Evolutionary conservation across 495 filamentous ascomycete species (phyloP).

Genomic region (Xylaria castorea): DNA sequence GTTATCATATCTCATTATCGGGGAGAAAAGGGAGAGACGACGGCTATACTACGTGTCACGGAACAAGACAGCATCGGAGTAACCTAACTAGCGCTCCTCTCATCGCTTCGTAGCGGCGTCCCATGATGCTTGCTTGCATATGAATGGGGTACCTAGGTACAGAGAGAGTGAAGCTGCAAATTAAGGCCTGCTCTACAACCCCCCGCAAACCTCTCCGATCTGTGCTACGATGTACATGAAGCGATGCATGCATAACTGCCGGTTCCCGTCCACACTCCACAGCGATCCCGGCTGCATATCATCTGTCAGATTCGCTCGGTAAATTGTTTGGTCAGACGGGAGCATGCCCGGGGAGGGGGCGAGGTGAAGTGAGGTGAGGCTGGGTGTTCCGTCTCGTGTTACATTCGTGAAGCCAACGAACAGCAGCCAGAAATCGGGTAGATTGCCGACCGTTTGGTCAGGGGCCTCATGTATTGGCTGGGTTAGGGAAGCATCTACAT

Average conservation of each 20-base stretch:
- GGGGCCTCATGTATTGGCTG: slow-evolving; percentile 16
- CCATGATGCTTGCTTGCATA: neutral
- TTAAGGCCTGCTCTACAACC: neutral
- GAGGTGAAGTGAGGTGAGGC: slow-evolving; percentile 13
- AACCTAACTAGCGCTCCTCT: neutral
- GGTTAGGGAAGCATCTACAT: slow-evolving; percentile 27
- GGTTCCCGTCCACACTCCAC: slow-evolving; percentile 18
- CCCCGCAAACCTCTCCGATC: slow-evolving; percentile 18
- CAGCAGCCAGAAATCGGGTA: slow-evolving; percentile 20
- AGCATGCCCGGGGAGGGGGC: neutral
- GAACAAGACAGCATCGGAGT: neutral
- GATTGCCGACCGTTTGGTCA: slow-evolving; percentile 20
- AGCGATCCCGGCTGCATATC: slow-evolving; percentile 15
- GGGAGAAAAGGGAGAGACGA: neutral
- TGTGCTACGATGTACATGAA: slow-evolving; percentile 26
- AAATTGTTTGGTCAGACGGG: slow-evolving; percentile 15
- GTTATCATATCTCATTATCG: slow-evolving; percentile 4
- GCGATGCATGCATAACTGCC: slow-evolving; percentile 26
- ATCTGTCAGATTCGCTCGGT: slow-evolving; percentile 22
- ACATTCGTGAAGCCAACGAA: slow-evolving; percentile 16
- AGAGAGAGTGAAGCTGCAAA: slow-evolving; percentile 13
- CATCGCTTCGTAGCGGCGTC: neutral
- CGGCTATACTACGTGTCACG: slow-evolving; percentile 4
- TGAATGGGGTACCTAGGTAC: neutral
- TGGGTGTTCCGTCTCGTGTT: slow-evolving; percentile 2